Percentiles rank a stretch among this genome's conserved stretches.
These are phyloP conservation scores for Hemisphaericaspora lyxosophila DNA, from an alignment of 1,139 yeast genomes.

Conservation along the genomic window DNA sequence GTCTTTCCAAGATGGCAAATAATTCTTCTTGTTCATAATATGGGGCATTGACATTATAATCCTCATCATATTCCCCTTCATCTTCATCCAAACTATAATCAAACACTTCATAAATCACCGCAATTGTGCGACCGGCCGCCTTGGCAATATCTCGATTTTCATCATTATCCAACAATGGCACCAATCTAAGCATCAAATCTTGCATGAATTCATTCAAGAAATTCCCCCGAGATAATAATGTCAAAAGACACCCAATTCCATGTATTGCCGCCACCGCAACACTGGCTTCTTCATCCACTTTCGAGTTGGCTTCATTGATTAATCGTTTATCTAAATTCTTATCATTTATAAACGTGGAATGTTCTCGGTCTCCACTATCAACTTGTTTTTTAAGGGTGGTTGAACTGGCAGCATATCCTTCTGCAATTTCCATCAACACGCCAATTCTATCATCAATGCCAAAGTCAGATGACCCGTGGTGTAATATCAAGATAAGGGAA, in stretches of 20 bases:
- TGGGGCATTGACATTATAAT: conserved; percentile 51
- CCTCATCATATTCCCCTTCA: conserved; percentile 39
- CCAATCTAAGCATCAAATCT: conserved; percentile 36
- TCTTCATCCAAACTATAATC: conserved; percentile 41
- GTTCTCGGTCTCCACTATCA: conserved; percentile 44
- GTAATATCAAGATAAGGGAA: conserved; percentile 42
- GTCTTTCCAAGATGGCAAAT: conserved; percentile 40
- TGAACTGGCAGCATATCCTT: conserved; percentile 43
- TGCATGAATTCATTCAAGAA: conserved; percentile 44
- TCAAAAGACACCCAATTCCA: conserved; percentile 48
- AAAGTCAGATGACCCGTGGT: conserved; percentile 50
- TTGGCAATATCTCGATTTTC: conserved; percentile 39
- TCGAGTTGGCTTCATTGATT: conserved; percentile 33
- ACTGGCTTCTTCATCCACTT: conserved; percentile 35
- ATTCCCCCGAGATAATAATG: conserved; percentile 40
- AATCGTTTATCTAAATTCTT: conserved; percentile 38
- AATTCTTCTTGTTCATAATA: conserved; percentile 59
- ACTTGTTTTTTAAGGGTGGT: conserved; percentile 32
- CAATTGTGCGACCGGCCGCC: conserved; percentile 63
- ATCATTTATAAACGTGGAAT: conserved; percentile 42
- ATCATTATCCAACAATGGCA: conserved; percentile 46
- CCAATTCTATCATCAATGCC: conserved; percentile 48
- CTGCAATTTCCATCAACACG: conserved; percentile 47
- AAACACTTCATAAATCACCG: conserved; percentile 60
- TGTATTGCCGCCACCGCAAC: conserved; percentile 48